These are phyloP conservation scores for Bothriochloa decipiens DNA, from an alignment of 176 grass and related monocot species.

Conservation along the genomic window DNA sequence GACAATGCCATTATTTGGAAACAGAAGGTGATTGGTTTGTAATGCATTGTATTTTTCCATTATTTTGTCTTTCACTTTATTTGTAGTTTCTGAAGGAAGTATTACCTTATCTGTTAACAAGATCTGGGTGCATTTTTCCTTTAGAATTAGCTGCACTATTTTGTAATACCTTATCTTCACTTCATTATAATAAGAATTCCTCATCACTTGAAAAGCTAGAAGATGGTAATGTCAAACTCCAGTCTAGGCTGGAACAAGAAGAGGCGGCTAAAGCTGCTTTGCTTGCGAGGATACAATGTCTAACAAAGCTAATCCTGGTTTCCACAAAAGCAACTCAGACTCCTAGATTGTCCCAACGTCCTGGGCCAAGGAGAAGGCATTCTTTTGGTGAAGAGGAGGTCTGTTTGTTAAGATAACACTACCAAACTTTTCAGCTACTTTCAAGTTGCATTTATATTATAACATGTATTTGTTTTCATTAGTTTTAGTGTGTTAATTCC, in stretches of 20 bases:
- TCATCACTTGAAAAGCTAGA: slow-evolving; percentile 60
- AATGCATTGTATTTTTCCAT: background rate
- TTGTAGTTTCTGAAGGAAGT: slow-evolving; percentile 25
- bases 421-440: slow-evolving; percentile 1
- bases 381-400: slow-evolving; percentile 96
- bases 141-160: slow-evolving; percentile 9
- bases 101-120: slow-evolving; percentile 11
- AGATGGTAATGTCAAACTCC: slow-evolving; percentile 83
- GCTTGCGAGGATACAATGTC: slow-evolving; percentile 67
- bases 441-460: slow-evolving; percentile 36
- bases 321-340: slow-evolving; percentile 67
- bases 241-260: slow-evolving; percentile 92
- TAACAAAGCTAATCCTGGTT: slow-evolving; percentile 87
- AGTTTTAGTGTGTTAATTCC: slow-evolving; percentile 23
- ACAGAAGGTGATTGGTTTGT: slow-evolving; percentile 59
- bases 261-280: slow-evolving; percentile 84
- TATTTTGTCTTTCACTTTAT: slow-evolving; percentile 28
- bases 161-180: background rate
- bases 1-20: slow-evolving; percentile 68
- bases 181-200: slow-evolving; percentile 22
- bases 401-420: slow-evolving; percentile 12
- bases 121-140: slow-evolving; percentile 16
- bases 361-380: slow-evolving; percentile 62
- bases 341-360: slow-evolving; percentile 54
- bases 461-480: background rate